These are phyloP conservation scores for Epichloe aotearoae DNA, from an alignment of 2,329 filamentous ascomycete genomes.

Conservation along the genomic window DNA sequence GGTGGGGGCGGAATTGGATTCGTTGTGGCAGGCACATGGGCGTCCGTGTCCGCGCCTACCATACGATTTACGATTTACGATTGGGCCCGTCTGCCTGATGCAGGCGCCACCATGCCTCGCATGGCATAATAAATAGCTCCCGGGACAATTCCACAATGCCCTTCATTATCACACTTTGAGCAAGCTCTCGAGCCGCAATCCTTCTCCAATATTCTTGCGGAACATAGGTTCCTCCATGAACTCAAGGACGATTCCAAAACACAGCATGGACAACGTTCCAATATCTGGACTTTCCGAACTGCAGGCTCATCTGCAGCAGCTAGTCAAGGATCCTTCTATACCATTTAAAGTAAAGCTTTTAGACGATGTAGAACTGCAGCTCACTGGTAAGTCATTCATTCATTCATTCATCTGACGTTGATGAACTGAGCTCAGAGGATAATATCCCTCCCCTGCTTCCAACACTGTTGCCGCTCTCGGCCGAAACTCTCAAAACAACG, in stretches of 20 bases:
- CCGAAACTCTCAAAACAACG: conserved; percentile 36
- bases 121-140: too few relatives aligned
- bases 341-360: conserved; percentile 37
- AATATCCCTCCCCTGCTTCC: conserved; percentile 40
- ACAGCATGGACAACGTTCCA: conserved; percentile 28
- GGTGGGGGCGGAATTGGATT: conserved; percentile 3
- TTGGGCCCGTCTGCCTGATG: too few relatives aligned
- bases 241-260: conserved; percentile 21
- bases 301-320: conserved; percentile 36
- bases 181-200: too few relatives aligned
- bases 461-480: conserved; percentile 39
- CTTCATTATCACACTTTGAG: too few relatives aligned
- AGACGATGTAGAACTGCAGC: conserved; percentile 45
- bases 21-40: not conserved
- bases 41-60: too few relatives aligned
- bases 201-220: too few relatives aligned
- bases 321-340: conserved; percentile 30
- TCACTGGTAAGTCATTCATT: conserved; percentile 30
- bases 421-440: conserved; percentile 22
- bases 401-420: not conserved
- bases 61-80: too few relatives aligned
- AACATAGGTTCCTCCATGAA: conserved; percentile 12
- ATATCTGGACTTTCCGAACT: conserved; percentile 41
- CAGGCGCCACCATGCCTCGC: too few relatives aligned
- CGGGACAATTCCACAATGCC: too few relatives aligned